phyloP scores from a whole-genome alignment of 768 basidiomycete genomes.

The Leccinellum rugosiceps region DNA sequence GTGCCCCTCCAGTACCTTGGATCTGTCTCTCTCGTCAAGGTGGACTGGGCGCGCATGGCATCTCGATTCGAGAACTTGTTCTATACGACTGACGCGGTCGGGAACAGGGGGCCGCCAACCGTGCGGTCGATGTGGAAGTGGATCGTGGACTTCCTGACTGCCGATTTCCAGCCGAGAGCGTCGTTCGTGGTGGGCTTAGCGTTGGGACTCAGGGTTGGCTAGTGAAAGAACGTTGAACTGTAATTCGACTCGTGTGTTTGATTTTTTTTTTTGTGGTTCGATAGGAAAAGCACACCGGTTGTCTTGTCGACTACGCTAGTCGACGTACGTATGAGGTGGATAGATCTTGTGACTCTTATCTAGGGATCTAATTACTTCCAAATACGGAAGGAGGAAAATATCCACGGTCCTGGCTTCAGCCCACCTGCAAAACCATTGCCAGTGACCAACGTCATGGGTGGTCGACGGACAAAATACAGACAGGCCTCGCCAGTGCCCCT shows the following conservation, averaged over 20 bases:
- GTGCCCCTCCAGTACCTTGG: constrained; percentile 71
- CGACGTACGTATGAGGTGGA: neutral
- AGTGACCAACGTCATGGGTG: constrained; percentile 58
- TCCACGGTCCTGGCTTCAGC: neutral
- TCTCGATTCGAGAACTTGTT: constrained; percentile 70
- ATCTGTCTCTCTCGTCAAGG: constrained; percentile 64
- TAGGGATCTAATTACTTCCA: constrained; percentile 6
- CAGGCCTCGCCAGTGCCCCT: constrained; percentile 68
- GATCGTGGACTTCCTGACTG: constrained; percentile 78
- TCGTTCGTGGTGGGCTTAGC: constrained; percentile 82
- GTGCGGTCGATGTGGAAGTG: constrained; percentile 62
- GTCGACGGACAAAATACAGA: constrained; percentile 82
- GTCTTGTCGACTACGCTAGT: neutral
- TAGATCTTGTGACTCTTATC: neutral
- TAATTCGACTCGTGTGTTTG: neutral
- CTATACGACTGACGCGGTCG: constrained; percentile 59
- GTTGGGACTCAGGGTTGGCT: constrained; percentile 82
- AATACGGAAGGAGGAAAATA: constrained; percentile 27
- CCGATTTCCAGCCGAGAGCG: constrained; percentile 89
- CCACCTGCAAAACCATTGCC: neutral
- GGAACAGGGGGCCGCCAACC: constrained; percentile 57
- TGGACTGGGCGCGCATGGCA: constrained; percentile 75
- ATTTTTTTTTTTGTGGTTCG: neutral
- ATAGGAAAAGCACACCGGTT: neutral
- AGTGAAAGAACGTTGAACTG: constrained; percentile 24